A percentile compares a stretch with the other conserved stretches of the same genome.
phyloP scores from a whole-genome alignment of 495 filamentous ascomycete genomes.

The Neurospora intermedia region DNA sequence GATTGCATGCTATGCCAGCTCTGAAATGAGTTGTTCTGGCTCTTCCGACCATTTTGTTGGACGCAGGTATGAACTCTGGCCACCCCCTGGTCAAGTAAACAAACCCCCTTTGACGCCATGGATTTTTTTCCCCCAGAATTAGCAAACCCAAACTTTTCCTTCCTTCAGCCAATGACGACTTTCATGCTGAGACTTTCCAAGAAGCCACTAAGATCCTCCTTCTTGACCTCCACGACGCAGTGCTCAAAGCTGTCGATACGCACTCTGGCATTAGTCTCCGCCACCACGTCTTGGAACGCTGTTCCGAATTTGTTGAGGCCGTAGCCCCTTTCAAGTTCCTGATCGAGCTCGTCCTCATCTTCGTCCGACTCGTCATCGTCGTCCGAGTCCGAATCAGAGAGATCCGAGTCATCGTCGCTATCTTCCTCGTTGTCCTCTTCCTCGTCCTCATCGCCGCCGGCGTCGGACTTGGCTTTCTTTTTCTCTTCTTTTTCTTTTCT shows the following conservation, averaged over 20 bases:
- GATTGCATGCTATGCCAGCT: neutral
- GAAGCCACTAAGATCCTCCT: slow-evolving; percentile 87
- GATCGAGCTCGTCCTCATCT: slow-evolving; percentile 50
- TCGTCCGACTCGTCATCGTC: slow-evolving; percentile 52
- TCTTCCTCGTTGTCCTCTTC: slow-evolving; percentile 25
- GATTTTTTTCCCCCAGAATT: neutral
- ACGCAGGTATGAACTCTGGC: neutral
- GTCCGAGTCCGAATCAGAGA: slow-evolving; percentile 28
- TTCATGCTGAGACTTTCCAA: slow-evolving; percentile 87
- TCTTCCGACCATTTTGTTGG: neutral
- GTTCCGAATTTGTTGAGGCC: slow-evolving; percentile 82
- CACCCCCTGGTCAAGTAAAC: neutral
- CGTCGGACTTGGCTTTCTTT: slow-evolving; percentile 49
- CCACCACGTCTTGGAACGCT: slow-evolving; percentile 91
- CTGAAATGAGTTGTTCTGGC: neutral
- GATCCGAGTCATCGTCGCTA: slow-evolving; percentile 8
- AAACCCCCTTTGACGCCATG: neutral
- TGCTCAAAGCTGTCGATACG: slow-evolving; percentile 95
- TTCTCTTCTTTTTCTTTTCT: slow-evolving; percentile 43
- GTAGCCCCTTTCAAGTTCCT: slow-evolving; percentile 45
- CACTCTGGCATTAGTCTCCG: slow-evolving; percentile 80
- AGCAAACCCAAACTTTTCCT: neutral
- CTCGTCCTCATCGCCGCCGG: slow-evolving; percentile 40
- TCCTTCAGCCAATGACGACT: slow-evolving; percentile 67
- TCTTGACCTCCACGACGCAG: slow-evolving; percentile 91